A percentile compares a stretch with the other conserved stretches of the same genome.
phyloP scores from a whole-genome alignment of 75 land plant genomes.

The Azolla pinnata region DNA sequence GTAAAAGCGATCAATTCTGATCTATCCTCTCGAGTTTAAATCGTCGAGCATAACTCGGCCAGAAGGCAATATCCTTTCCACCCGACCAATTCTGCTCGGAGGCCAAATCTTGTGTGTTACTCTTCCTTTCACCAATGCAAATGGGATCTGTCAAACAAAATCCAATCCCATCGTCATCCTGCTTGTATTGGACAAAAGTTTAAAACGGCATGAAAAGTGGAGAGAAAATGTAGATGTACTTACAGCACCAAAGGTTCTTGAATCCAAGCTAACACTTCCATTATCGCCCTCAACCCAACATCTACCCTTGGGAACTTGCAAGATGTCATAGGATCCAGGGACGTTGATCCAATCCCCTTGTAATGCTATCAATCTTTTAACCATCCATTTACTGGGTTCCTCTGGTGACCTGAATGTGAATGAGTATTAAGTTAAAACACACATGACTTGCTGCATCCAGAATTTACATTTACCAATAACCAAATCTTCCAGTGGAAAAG shows the following conservation, averaged over 20 bases:
- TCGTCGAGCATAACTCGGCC: constrained; percentile 25
- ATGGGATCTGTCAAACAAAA: constrained; percentile 47
- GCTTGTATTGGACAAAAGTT: neutral
- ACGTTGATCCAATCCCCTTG: constrained; percentile 79
- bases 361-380: constrained; percentile 67
- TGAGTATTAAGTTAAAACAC: too few relatives aligned
- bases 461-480: too few relatives aligned
- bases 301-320: constrained; percentile 78
- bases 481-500: too few relatives aligned
- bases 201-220: neutral
- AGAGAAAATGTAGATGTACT: constrained; percentile 16
- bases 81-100: constrained; percentile 47
- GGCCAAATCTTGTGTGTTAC: constrained; percentile 74
- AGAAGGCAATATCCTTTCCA: constrained; percentile 33
- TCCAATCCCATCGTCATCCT: neutral
- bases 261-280: constrained; percentile 60
- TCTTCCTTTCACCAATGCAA: constrained; percentile 57
- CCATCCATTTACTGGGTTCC: constrained; percentile 43
- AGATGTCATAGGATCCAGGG: constrained; percentile 40
- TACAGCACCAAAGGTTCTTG: constrained; percentile 86
- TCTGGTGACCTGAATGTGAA: constrained; percentile 77
- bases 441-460: too few relatives aligned
- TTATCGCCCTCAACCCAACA: constrained; percentile 99
- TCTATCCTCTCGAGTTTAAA: neutral
- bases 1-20: too few relatives aligned